Conservation (phyloP, 768 basidiomycete genomes). For the Mycena polygramma region DNA sequence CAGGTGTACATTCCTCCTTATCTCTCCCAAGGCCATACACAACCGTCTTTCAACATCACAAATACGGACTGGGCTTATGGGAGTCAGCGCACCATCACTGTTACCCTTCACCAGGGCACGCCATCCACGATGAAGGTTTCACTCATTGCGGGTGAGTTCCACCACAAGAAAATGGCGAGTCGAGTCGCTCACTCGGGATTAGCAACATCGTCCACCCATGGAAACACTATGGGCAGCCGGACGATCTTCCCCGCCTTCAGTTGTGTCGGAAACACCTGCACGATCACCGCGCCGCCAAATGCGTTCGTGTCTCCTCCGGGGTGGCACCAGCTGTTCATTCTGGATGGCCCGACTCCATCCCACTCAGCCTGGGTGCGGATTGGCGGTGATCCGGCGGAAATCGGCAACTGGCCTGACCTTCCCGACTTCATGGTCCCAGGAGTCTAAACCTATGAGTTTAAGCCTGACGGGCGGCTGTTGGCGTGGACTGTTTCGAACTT, state of each 20-base stretch:
- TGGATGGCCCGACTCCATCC: constrained; percentile 71
- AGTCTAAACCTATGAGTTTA: background rate
- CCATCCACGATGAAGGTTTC: constrained; percentile 66
- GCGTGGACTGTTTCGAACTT: no score
- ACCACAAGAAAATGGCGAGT: background rate
- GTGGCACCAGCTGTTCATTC: constrained; percentile 67
- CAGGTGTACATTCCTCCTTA: constrained; percentile 91
- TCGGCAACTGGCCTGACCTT: constrained; percentile 64
- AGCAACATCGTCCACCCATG: constrained; percentile 34
- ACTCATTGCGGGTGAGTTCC: constrained; percentile 69
- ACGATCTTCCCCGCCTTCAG: constrained; percentile 66
- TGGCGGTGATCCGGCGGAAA: constrained; percentile 63
- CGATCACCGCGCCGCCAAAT: constrained; percentile 69
- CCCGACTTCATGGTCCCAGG: constrained; percentile 34
- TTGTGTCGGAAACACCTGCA: constrained; percentile 64
- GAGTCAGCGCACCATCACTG: constrained; percentile 62
- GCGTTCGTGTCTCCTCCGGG: constrained; percentile 62
- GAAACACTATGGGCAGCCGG: constrained; percentile 65
- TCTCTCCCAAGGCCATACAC: constrained; percentile 69
- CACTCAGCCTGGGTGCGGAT: constrained; percentile 66
- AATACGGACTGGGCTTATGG: constrained; percentile 74
- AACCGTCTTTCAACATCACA: constrained; percentile 71
- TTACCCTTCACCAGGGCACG: constrained; percentile 58
- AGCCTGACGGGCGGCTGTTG: no score
- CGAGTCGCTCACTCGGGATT: background rate